Evolutionary conservation across 805 yeast species (phyloP).

Genomic region (Danielozyma ontarioensis): DNA sequence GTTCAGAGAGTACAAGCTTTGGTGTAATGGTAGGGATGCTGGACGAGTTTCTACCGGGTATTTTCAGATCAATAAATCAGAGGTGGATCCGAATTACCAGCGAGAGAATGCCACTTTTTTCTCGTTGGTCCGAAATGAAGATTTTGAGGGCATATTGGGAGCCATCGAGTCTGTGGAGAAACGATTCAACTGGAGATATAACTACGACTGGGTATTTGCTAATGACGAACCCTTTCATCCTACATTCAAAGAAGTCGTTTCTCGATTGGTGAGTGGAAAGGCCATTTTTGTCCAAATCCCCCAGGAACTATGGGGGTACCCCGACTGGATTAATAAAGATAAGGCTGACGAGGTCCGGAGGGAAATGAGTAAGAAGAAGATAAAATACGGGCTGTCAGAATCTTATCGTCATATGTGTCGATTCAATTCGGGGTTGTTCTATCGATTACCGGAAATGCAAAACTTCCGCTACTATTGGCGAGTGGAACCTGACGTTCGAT

Average conservation of each 20-base stretch:
- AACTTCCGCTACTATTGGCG: slow-evolving; percentile 23
- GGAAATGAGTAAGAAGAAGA: slow-evolving; percentile 15
- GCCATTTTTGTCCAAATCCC: slow-evolving; percentile 16
- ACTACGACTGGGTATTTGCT: slow-evolving; percentile 23
- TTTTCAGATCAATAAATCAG: neutral
- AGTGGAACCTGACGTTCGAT: slow-evolving; percentile 17
- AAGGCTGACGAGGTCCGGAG: slow-evolving; percentile 23
- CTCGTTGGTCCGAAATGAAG: slow-evolving; percentile 12
- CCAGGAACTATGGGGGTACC: slow-evolving; percentile 15
- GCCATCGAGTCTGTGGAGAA: slow-evolving; percentile 18
- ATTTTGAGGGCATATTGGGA: slow-evolving; percentile 8
- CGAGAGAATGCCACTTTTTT: slow-evolving; percentile 13
- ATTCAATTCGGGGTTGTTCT: slow-evolving; percentile 16
- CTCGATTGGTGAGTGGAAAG: slow-evolving; percentile 14
- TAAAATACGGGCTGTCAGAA: slow-evolving; percentile 25
- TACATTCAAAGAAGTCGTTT: slow-evolving; percentile 12
- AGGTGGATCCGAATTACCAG: neutral
- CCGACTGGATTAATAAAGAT: slow-evolving; percentile 14
- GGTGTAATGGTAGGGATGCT: neutral
- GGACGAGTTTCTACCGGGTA: neutral
- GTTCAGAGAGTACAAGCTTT: neutral
- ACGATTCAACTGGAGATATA: slow-evolving; percentile 15
- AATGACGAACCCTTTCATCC: slow-evolving; percentile 19
- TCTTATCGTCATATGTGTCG: slow-evolving; percentile 17
- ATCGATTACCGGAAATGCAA: slow-evolving; percentile 12